These are phyloP conservation scores for Hymenoscyphus repandus DNA, from an alignment of 2,329 filamentous ascomycete genomes.

Conservation along the genomic window DNA sequence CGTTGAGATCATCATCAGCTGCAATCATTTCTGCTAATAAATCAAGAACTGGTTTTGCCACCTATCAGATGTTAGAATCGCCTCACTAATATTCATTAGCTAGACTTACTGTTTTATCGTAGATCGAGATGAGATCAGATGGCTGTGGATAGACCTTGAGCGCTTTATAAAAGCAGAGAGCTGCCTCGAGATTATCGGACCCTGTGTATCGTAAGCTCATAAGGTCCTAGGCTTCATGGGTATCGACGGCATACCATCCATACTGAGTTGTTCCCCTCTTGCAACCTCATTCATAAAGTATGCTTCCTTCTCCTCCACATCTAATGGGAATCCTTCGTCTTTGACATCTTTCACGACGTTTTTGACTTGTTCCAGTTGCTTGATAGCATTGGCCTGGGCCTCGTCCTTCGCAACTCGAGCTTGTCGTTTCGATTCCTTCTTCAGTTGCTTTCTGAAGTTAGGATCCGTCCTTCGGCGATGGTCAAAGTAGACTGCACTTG, in stretches of 20 bases:
- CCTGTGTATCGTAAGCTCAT: slow-evolving; percentile 39
- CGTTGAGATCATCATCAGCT: slow-evolving; percentile 69
- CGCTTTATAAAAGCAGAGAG: slow-evolving; percentile 95
- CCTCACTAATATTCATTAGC: background rate
- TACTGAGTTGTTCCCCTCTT: slow-evolving; percentile 75
- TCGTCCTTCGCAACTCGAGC: slow-evolving; percentile 67
- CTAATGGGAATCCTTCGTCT: slow-evolving; percentile 84
- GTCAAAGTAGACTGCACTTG: slow-evolving; percentile 64
- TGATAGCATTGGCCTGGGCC: slow-evolving; percentile 57
- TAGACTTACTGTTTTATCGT: slow-evolving; percentile 71
- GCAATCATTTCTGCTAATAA: slow-evolving; percentile 98
- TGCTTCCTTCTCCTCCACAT: slow-evolving; percentile 87
- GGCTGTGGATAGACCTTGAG: slow-evolving; percentile 97
- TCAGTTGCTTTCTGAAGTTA: slow-evolving; percentile 62
- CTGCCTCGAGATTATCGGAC: slow-evolving; percentile 70
- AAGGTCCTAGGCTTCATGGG: background rate
- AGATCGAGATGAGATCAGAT: slow-evolving; percentile 88
- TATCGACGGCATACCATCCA: slow-evolving; percentile 60
- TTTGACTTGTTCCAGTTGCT: slow-evolving; percentile 71
- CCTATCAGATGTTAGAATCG: slow-evolving; percentile 15
- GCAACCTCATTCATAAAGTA: slow-evolving; percentile 98
- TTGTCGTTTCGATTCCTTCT: slow-evolving; percentile 70
- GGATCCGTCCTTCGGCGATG: slow-evolving; percentile 58
- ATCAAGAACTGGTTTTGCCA: slow-evolving; percentile 74
- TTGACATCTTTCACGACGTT: slow-evolving; percentile 72